phyloP scores from a whole-genome alignment of 768 basidiomycete genomes.

The Mycena galericulata region DNA sequence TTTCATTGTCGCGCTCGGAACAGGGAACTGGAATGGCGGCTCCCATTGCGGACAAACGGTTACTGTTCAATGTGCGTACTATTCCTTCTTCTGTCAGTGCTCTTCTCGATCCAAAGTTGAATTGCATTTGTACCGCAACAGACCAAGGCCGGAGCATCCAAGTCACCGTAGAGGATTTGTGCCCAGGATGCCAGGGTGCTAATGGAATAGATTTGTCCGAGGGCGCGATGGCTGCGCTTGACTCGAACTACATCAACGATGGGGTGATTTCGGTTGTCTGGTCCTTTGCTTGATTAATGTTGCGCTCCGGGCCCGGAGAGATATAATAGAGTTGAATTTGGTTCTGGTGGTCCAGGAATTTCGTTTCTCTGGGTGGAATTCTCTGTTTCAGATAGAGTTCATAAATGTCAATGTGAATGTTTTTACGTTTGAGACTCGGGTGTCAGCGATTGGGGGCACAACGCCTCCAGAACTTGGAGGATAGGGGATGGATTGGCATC shows the following conservation, averaged over 20 bases:
- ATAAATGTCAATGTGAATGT: conserved; percentile 5
- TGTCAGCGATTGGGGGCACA: too few relatives aligned
- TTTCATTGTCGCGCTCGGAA: conserved; percentile 21
- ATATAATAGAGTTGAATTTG: background rate
- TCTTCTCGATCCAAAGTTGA: conserved; percentile 8
- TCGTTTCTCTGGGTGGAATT: background rate
- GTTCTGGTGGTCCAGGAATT: background rate
- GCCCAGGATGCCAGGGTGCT: conserved; percentile 27
- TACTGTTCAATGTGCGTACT: conserved; percentile 21
- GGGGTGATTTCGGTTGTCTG: conserved; percentile 23
- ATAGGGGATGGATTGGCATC: too few relatives aligned
- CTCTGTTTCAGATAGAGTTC: background rate
- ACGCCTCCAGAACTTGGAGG: too few relatives aligned
- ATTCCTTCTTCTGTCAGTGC: background rate
- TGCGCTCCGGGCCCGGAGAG: conserved; percentile 1
- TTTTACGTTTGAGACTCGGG: background rate
- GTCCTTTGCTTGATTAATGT: conserved; percentile 9
- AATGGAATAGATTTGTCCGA: conserved; percentile 26
- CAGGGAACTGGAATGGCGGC: conserved; percentile 20
- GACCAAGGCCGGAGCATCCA: conserved; percentile 13
- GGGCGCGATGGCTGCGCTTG: conserved; percentile 23
- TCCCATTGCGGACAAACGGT: conserved; percentile 23
- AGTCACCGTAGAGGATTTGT: conserved; percentile 19
- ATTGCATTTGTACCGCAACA: conserved; percentile 1
- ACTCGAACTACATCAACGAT: conserved; percentile 25